phyloP scores from a whole-genome alignment of 352 stramenopile species.

The Pythium chondricola region DNA sequence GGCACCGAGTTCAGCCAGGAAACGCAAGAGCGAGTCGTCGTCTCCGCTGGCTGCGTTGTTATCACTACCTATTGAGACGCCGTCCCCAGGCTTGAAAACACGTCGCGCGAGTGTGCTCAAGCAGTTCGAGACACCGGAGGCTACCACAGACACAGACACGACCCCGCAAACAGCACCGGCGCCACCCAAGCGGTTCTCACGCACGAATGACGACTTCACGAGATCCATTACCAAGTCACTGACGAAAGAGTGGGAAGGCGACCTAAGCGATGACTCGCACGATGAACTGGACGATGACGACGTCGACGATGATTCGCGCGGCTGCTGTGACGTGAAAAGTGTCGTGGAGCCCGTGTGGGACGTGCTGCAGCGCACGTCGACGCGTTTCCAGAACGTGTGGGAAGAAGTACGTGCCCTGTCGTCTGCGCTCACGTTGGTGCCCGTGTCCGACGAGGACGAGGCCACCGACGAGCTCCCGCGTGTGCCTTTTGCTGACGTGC shows the following conservation, averaged over 20 bases:
- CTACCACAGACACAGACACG: constrained; percentile 3
- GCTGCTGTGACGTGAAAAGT: constrained; percentile 16
- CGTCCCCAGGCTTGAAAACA: constrained; percentile 16
- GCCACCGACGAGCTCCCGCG: constrained; percentile 1
- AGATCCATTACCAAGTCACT: constrained; percentile 1
- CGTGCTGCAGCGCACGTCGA: constrained; percentile 17
- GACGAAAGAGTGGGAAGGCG: constrained; percentile 10
- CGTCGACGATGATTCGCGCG: constrained; percentile 8
- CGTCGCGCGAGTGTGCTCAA: constrained; percentile 16
- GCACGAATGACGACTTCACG: constrained; percentile 4
- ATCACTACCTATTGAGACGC: constrained; percentile 13
- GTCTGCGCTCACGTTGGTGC: constrained; percentile 19
- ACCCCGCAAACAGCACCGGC: constrained; percentile 15
- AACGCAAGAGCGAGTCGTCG: constrained; percentile 19
- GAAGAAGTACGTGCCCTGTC: constrained; percentile 26
- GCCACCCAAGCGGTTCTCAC: constrained; percentile 10
- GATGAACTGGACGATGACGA: constrained; percentile 13
- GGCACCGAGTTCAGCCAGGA: constrained; percentile 1
- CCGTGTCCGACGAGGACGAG: constrained; percentile 10
- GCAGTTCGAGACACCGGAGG: constrained; percentile 15
- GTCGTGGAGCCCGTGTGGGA: constrained; percentile 18
- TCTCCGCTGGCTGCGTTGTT: constrained; percentile 8
- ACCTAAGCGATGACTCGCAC: constrained; percentile 3
- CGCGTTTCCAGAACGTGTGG: constrained; percentile 19
- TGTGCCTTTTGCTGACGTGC: constrained; percentile 15